Percentiles rank a stretch among this genome's conserved stretches.
phyloP scores from a whole-genome alignment of 2,329 filamentous ascomycete genomes.

The Aureobasidium sp. region DNA sequence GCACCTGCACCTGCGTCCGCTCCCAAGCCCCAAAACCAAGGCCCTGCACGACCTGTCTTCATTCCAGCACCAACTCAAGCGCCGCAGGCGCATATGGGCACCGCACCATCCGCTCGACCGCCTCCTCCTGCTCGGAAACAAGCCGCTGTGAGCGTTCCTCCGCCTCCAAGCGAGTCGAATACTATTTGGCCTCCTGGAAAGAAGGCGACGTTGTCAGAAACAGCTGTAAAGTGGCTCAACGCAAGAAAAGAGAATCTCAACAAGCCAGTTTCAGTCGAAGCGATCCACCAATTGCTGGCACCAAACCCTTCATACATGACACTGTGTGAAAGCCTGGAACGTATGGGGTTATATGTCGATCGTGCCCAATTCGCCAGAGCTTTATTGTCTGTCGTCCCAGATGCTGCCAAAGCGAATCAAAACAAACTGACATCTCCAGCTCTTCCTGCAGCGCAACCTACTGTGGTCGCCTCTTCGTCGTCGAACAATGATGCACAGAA shows the following conservation, averaged over 20 bases:
- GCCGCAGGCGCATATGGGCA: not conserved
- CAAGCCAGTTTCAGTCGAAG: conserved; percentile 33
- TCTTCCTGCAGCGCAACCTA: conserved; percentile 2
- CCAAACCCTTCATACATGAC: conserved; percentile 50
- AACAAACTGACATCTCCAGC: conserved; percentile 6
- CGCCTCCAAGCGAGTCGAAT: not conserved
- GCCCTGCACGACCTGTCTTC: not conserved
- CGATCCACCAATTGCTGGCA: conserved; percentile 44
- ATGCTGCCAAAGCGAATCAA: conserved; percentile 28
- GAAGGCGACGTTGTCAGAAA: conserved; percentile 44
- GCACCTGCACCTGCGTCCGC: not conserved
- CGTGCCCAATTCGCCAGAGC: conserved; percentile 47
- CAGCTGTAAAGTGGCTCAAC: conserved; percentile 43
- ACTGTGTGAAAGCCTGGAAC: conserved; percentile 48
- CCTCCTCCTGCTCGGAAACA: conserved; percentile 3
- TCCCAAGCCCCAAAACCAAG: not conserved
- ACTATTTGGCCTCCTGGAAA: conserved; percentile 44
- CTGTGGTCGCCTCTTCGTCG: not conserved
- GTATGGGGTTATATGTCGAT: conserved; percentile 43
- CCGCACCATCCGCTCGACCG: not conserved
- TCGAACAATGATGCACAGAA: not conserved
- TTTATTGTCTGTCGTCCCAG: conserved; percentile 41
- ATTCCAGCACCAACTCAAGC: not conserved
- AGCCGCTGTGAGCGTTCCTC: not conserved
- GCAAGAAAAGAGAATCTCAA: conserved; percentile 35